A percentile compares a stretch with the other conserved stretches of the same genome.
Evolutionary conservation across 1,284 basidiomycete genomes (phyloP).

Genomic region (Cryptococcus sp.): DNA sequence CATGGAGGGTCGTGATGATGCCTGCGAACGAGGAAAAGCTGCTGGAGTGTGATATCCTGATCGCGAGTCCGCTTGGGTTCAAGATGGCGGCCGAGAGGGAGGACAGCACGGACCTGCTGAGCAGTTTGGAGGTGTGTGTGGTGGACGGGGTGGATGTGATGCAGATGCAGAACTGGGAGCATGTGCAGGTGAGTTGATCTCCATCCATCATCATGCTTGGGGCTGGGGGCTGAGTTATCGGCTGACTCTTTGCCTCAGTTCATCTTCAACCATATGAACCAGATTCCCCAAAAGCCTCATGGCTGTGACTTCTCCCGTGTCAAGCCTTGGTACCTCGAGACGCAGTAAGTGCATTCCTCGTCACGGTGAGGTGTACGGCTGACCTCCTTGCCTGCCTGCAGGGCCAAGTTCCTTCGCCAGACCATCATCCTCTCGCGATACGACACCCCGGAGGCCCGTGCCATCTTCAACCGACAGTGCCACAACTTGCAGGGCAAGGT

Average conservation of each 20-base stretch:
- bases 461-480: slow-evolving; percentile 68
- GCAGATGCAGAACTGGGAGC: slow-evolving; percentile 99
- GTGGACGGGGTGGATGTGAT: slow-evolving; percentile 90
- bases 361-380: background rate
- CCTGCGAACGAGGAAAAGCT: slow-evolving; percentile 48
- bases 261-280: slow-evolving; percentile 77
- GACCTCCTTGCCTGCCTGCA: slow-evolving; percentile 35
- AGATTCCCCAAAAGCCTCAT: slow-evolving; percentile 85
- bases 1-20: slow-evolving; percentile 77
- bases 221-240: background rate
- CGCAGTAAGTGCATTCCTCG: slow-evolving; percentile 60
- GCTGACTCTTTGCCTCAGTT: slow-evolving; percentile 58
- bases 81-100: slow-evolving; percentile 93
- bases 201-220: background rate
- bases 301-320: slow-evolving; percentile 95
- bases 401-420: slow-evolving; percentile 79
- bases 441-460: slow-evolving; percentile 83
- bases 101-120: slow-evolving; percentile 83
- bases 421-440: slow-evolving; percentile 82
- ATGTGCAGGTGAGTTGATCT: slow-evolving; percentile 66
- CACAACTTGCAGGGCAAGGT: slow-evolving; percentile 83
- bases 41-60: slow-evolving; percentile 75
- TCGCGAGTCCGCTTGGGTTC: slow-evolving; percentile 90
- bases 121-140: slow-evolving; percentile 90
- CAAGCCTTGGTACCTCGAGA: slow-evolving; percentile 96